Evolutionary conservation across 139 green algal species (phyloP).

Genomic region (Choricystis sp.): DNA sequence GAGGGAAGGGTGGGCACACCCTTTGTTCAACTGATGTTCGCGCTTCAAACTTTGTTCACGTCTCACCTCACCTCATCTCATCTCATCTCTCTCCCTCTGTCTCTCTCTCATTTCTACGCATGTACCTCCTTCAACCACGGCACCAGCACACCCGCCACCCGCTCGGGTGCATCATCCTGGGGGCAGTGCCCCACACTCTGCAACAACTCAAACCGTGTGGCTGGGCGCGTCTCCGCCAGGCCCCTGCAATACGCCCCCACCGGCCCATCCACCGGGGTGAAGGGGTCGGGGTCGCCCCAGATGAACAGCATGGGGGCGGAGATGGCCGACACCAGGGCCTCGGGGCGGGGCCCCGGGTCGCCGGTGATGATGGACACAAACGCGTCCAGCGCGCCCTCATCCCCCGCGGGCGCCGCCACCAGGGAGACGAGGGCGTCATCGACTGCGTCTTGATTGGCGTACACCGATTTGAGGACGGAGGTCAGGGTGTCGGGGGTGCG

Average conservation of each 20-base stretch:
- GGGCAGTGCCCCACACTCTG: constrained; percentile 55
- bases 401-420: constrained; percentile 32
- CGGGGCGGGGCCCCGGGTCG: constrained; percentile 54
- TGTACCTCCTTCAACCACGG: constrained; percentile 63
- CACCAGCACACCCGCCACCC: constrained; percentile 42
- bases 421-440: constrained; percentile 78
- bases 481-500: constrained; percentile 38
- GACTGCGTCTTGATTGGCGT: constrained; percentile 46
- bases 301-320: constrained; percentile 58
- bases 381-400: constrained; percentile 56
- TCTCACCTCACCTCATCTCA: no score
- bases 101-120: no score
- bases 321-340: constrained; percentile 38
- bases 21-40: no score
- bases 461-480: constrained; percentile 40
- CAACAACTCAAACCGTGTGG: constrained; percentile 37
- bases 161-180: constrained; percentile 44
- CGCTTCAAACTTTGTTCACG: no score
- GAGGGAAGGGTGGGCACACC: no score
- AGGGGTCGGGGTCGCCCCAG: constrained; percentile 69
- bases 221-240: constrained; percentile 18
- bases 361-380: constrained; percentile 79
- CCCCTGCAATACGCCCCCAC: constrained; percentile 60
- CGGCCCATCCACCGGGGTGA: constrained; percentile 77
- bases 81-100: no score